These are phyloP conservation scores for Apostasia shenzhenica DNA, from an alignment of 106 monocot genomes.

Conservation along the genomic window DNA sequence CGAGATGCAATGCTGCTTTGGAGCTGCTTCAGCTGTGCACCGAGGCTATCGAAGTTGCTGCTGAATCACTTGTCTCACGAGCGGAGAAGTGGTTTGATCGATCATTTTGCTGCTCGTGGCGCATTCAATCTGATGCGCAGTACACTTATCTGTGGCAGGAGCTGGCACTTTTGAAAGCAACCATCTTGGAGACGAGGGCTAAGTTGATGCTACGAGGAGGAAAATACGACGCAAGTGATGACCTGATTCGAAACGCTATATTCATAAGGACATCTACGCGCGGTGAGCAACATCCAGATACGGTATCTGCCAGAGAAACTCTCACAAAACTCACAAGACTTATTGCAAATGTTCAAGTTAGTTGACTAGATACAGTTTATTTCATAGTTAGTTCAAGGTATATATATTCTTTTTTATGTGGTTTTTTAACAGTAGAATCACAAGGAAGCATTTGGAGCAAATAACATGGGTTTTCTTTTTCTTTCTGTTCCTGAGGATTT, in stretches of 20 bases:
- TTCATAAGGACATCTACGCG: conserved; percentile 76
- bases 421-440: conserved; percentile 21
- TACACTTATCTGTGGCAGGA: conserved; percentile 74
- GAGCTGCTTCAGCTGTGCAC: conserved; percentile 66
- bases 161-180: conserved; percentile 54
- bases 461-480: conserved; percentile 30
- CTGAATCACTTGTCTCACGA: conserved; percentile 57
- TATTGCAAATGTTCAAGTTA: conserved; percentile 48
- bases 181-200: conserved; percentile 71
- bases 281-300: conserved; percentile 86
- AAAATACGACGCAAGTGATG: conserved; percentile 60
- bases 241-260: conserved; percentile 76
- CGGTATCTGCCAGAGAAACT: conserved; percentile 69
- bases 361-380: conserved; percentile 21
- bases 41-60: conserved; percentile 51
- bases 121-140: conserved; percentile 25
- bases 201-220: conserved; percentile 80
- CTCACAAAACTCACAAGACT: conserved; percentile 80
- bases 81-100: conserved; percentile 54
- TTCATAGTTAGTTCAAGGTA: conserved; percentile 10
- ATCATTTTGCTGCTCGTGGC: conserved; percentile 38
- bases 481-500: too few relatives aligned
- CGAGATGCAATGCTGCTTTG: conserved; percentile 71
- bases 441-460: conserved; percentile 16
- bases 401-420: conserved; percentile 55